phyloP scores from a whole-genome alignment of 495 filamentous ascomycete species.

The Tuber aestivum region DNA sequence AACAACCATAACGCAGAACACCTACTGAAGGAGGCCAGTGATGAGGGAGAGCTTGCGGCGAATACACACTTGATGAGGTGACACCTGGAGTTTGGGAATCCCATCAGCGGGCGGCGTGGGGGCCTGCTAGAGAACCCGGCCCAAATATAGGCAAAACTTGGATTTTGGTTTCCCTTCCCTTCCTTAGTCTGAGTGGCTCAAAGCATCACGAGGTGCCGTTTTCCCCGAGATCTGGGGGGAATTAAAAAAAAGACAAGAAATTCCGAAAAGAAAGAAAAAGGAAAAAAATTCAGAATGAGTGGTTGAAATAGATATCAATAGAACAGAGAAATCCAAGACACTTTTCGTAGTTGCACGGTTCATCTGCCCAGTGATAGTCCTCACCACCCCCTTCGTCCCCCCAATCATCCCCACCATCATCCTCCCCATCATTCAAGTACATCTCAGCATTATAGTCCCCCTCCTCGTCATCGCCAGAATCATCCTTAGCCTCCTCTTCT shows the following conservation, averaged over 20 bases:
- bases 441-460: conserved; percentile 43
- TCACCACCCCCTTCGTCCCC: conserved; percentile 38
- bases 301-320: neutral
- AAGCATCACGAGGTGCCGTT: neutral
- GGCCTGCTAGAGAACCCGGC: neutral
- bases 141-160: neutral
- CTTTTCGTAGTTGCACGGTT: neutral
- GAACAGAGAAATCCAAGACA: neutral
- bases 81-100: neutral
- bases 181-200: neutral
- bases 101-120: neutral
- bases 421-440: conserved; percentile 41
- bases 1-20: neutral
- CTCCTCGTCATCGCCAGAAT: conserved; percentile 40
- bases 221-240: neutral
- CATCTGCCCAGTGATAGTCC: conserved; percentile 29
- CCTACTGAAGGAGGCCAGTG: neutral
- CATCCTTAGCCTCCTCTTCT: conserved; percentile 39
- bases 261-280: neutral
- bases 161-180: neutral
- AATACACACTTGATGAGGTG: neutral
- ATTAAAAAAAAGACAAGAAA: neutral
- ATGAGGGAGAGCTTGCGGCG: neutral
- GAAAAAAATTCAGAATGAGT: neutral
- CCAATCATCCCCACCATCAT: conserved; percentile 36